Conservation (phyloP, 441 rosid genomes). For the Rhodomyrtus psidioides region DNA sequence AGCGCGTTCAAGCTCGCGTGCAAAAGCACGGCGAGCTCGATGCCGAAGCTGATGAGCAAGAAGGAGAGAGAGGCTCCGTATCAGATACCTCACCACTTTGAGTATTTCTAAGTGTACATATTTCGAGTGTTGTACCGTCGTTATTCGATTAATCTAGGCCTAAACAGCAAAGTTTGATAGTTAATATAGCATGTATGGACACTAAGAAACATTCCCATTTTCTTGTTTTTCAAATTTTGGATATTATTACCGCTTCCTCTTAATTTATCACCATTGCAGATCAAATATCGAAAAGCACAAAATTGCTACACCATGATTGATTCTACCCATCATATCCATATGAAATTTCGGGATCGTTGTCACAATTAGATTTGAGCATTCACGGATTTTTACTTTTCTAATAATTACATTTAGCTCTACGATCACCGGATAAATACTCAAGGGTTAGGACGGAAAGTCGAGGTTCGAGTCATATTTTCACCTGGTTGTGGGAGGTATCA, state of each 20-base stretch:
- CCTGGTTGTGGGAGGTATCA: background rate
- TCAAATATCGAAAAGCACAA: background rate
- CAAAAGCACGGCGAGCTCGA: slow-evolving; percentile 6
- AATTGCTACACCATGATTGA: background rate
- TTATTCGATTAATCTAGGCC: background rate
- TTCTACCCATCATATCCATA: background rate
- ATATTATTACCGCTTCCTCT: background rate
- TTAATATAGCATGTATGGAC: slow-evolving; percentile 5
- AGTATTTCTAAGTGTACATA: slow-evolving; percentile 43
- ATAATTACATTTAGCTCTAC: background rate
- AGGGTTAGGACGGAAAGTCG: background rate
- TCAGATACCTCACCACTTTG: slow-evolving; percentile 64
- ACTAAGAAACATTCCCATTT: background rate
- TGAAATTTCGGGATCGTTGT: background rate
- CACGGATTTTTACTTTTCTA: background rate
- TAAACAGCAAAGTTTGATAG: background rate
- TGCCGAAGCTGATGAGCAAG: slow-evolving; percentile 54
- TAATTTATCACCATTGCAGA: background rate
- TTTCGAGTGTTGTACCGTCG: background rate
- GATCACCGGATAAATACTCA: rapidly evolving
- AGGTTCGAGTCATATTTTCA: background rate
- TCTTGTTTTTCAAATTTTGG: background rate
- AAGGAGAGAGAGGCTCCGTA: slow-evolving; percentile 70
- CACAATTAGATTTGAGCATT: background rate
- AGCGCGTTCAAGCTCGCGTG: slow-evolving; percentile 14